Evolutionary conservation across 257 asterid species (phyloP).

Genomic region (Jacaranda copaia): DNA sequence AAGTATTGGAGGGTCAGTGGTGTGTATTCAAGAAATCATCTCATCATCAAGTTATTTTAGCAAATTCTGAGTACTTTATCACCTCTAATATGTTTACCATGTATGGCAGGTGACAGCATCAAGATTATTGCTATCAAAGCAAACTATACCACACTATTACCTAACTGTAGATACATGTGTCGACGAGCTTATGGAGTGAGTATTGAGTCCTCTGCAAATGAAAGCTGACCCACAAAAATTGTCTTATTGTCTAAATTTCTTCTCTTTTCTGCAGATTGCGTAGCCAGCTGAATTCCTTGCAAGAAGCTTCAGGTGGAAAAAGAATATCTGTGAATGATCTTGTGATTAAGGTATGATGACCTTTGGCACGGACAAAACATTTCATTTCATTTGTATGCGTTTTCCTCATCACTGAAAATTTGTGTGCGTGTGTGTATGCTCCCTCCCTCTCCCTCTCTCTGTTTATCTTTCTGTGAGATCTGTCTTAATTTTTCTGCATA

Average conservation of each 20-base stretch:
- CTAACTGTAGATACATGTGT: slow-evolving; percentile 93
- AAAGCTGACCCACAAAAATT: slow-evolving; percentile 16
- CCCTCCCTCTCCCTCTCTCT: too few relatives aligned
- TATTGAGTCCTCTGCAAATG: slow-evolving; percentile 30
- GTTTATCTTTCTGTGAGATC: too few relatives aligned
- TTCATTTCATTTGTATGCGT: too few relatives aligned
- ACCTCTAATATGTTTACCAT: background rate
- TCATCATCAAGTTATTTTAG: background rate
- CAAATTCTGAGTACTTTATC: background rate
- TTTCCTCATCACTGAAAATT: too few relatives aligned
- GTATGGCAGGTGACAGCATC: slow-evolving; percentile 83
- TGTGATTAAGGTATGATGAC: slow-evolving; percentile 81
- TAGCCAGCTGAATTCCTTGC: slow-evolving; percentile 72
- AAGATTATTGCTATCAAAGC: slow-evolving; percentile 85
- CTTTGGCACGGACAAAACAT: background rate
- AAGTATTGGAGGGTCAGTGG: slow-evolving; percentile 2
- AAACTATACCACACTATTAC: slow-evolving; percentile 97
- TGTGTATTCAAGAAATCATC: background rate
- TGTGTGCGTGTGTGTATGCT: too few relatives aligned
- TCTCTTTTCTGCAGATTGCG: slow-evolving; percentile 68
- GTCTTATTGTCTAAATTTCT: slow-evolving; percentile 27
- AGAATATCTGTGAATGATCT: slow-evolving; percentile 92
- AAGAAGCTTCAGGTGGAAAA: slow-evolving; percentile 98
- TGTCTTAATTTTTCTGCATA: too few relatives aligned
- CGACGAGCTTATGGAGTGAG: slow-evolving; percentile 98